Evolutionary conservation across 228 moss, liverwort and hornwort genomes (phyloP), one percentile per base, ranked within the genome.

Genomic region (Sphagnum fallax): DNA sequence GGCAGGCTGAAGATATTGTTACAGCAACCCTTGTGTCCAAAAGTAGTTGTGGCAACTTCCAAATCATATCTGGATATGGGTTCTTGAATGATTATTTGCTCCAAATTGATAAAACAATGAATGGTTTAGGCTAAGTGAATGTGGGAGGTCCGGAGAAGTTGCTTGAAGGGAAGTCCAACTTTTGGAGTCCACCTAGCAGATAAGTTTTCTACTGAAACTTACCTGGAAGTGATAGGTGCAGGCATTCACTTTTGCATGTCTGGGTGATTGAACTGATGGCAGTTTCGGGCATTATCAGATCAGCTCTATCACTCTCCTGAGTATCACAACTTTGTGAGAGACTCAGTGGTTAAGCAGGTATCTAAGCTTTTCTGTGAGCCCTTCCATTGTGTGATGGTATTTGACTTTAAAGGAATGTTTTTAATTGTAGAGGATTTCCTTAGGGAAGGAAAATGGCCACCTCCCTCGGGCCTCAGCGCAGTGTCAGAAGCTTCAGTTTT

Each of bases 231-330:
- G 14, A 58, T 58, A 9, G 10, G 10, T 58, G 58, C 58, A 9
- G 58, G 10, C 14, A 58, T 58, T 14, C 14, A 14, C 10, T 58
- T 58, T 14, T 10, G 58, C 58, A 14, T 60, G 49, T 32, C 47
- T 74, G 71, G 71, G 60, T 75, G 59, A n/a, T 71, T 61, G 71
- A 69, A 47, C 73, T 76, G 81, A 10, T 75, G 70, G 48, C 66
- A 81, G 76, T 78, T 81, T 74, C 73, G 66, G 69, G 78, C 78
- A 65, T 60, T 84, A 64, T 81, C 73, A 69, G 76, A 81, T 66
- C 75, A 80, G 66, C 75, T 81, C 49, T 78, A 78, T 57, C 71
- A 64, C 10, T 67, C 76, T 63, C 61, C 69, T 50, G 71, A 78
- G 51, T 71, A 81, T 81, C 71, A 81, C 73, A 76, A 71, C 51